A percentile compares a stretch with the other conserved stretches of the same genome.
Evolutionary conservation across 177 flowering plant species (phyloP).

Genomic region (Vitis hybrid): DNA sequence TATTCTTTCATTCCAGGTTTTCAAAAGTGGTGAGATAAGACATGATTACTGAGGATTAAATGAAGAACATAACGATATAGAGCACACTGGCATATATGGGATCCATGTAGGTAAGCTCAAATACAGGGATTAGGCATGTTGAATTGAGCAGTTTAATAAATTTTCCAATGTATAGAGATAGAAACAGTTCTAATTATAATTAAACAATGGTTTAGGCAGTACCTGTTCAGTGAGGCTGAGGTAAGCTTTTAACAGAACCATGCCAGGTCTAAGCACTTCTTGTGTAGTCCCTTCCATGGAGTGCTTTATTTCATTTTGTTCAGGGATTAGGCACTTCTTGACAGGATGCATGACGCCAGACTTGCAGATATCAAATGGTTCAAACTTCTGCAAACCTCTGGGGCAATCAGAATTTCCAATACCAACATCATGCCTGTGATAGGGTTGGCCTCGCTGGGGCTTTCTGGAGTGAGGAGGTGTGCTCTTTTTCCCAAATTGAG

Average conservation of each 20-base stretch:
- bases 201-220: neutral
- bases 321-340: too few relatives aligned
- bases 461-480: neutral
- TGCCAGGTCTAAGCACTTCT: constrained; percentile 53
- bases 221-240: constrained; percentile 56
- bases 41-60: too few relatives aligned
- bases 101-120: too few relatives aligned
- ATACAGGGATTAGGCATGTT: neutral
- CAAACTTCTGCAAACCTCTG: neutral
- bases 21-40: too few relatives aligned
- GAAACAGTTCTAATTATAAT: too few relatives aligned
- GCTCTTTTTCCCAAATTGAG: constrained; percentile 11
- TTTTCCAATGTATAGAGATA: neutral
- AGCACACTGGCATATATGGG: too few relatives aligned
- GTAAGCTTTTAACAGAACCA: constrained; percentile 56
- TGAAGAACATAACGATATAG: too few relatives aligned
- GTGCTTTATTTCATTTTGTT: constrained; percentile 17
- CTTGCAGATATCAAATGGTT: constrained; percentile 47
- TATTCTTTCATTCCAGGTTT: too few relatives aligned
- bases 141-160: neutral
- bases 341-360: neutral
- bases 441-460: neutral
- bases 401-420: neutral
- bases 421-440: neutral
- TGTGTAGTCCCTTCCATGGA: constrained; percentile 7